phyloP scores from a whole-genome alignment of 2,329 filamentous ascomycete genomes.

The Exophiala bonariae region DNA sequence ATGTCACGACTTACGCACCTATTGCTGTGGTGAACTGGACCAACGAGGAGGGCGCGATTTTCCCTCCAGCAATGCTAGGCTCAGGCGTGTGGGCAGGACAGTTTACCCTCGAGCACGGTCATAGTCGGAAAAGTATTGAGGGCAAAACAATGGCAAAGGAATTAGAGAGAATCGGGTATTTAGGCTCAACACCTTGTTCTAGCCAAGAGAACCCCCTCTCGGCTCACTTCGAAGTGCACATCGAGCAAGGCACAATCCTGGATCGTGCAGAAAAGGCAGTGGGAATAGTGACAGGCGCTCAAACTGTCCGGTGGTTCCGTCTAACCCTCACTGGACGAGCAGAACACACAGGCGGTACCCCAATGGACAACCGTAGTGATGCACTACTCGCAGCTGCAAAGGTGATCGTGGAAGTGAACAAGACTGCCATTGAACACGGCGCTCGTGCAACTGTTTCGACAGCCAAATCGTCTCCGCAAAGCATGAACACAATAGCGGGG shows the following conservation, averaged over 20 bases:
- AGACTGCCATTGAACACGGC: conserved; percentile 55
- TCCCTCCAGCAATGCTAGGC: conserved; percentile 70
- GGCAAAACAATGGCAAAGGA: conserved; percentile 61
- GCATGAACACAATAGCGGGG: conserved; percentile 21
- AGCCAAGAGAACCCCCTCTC: conserved; percentile 62
- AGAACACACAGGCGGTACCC: conserved; percentile 73
- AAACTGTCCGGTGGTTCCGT: conserved; percentile 73
- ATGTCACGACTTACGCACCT: conserved; percentile 67
- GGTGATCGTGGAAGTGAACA: conserved; percentile 67
- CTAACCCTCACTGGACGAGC: conserved; percentile 66
- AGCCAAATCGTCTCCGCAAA: conserved; percentile 21
- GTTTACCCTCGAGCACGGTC: conserved; percentile 6
- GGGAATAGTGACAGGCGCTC: conserved; percentile 70
- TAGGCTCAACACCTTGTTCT: conserved; percentile 56
- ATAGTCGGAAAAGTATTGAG: conserved; percentile 1
- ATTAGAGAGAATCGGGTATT: conserved; percentile 68
- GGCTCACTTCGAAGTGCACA: conserved; percentile 83
- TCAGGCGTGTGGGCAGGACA: conserved; percentile 43
- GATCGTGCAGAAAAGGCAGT: conserved; percentile 66
- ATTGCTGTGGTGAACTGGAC: conserved; percentile 78
- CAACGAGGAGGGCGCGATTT: conserved; percentile 79
- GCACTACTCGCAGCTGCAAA: conserved; percentile 66
- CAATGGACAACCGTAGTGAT: conserved; percentile 65
- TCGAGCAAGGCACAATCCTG: conserved; percentile 78
- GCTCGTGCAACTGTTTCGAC: conserved; percentile 62